Evolutionary conservation across 2,329 filamentous ascomycete genomes (phyloP), one percentile per base, ranked within the genome.

Genomic region (Metarhizium anisopliae): DNA sequence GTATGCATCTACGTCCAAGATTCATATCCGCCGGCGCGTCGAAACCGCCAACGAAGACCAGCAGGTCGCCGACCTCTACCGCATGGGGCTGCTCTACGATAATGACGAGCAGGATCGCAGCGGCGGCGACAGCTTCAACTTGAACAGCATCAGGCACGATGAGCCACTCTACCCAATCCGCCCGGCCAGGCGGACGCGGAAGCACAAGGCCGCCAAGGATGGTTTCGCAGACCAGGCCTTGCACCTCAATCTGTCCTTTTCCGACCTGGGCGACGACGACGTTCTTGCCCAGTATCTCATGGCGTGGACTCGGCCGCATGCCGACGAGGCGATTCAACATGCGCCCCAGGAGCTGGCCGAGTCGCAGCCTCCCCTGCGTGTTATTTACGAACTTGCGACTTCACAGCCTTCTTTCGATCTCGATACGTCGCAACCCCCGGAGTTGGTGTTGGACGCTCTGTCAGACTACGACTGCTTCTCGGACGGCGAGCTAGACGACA

Each of bases 21-120:
- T 68, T 6, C 60, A 63, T 13, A 36, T 67, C 0, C 61, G 61
- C n/a, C 62, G 61, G 11, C 65, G 62, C 25, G 54, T 51, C 32
- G 57, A 57, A n/a, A 53, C 61, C 14, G 50, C 16, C 25, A 63
- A 53, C 1, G 67, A 73, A 11, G 72, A 74, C 45, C 67, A 64
- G 18, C 65, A 74, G 47, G 61, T 73, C 1, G 71, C 68, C 1
- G 68, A 75, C 56, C 68, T 77, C 32, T 78, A 77, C 59, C 67
- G 68, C 32, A 65, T 76, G 59, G 76, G 75, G 2, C 60, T 78
- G 52, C 66, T 78, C 16, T 77, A 77, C 60, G 67, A 76, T 20
- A 68, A 70, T 54, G 65, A 72, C 45, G 63, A 68, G 50, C 60
- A 67, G 13, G 67, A 68, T 8, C 59, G 60, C 4, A 67, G 68